Base-by-base conservation (phyloP, 495 filamentous ascomycete species). In the Penicillium longicatenatum region DNA sequence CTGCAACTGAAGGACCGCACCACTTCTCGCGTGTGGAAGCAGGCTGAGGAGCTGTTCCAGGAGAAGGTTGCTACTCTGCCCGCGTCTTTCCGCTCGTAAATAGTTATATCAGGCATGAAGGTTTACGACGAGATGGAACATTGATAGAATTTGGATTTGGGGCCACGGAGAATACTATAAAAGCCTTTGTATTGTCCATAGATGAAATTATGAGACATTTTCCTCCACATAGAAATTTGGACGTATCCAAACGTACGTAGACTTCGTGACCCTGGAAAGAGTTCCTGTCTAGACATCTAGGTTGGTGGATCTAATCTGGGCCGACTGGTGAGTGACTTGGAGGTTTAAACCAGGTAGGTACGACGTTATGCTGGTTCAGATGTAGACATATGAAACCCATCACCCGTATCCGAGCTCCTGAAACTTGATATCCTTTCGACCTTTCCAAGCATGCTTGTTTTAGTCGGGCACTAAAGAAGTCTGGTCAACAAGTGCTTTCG, bases 31-130 rank as follows among this genome's bases (percentile, higher is more conserved):
- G 93, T 97, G 4, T 98, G 93, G 93, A 75, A 79, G 55, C 82
- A 88, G 42, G 93, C 92, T 9, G 86, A 95, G 80, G 84, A 89
- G 70, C 77, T 96, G 55, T 96, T 94, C 77, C 72, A 89, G 48
- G 85, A 92, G 66, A 96, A 96, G 82, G 90, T 93, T 39, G 82
- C 84, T 20, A 88, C 85, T 29, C 72, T 96, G 59, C 89, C 90
- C 17, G 68, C 65, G 58, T 62, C 60, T 4, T 19, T 65, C 35
- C 58, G 59, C 50, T 44, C 45, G 46, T 73, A 67, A 57, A 21
- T 12, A 43, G 5, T 30, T 51, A 7, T 50, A 19, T 24, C 16
- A 51, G 30, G 37, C 17, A 64, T 46, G 55, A 67, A 49, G 41
- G 44, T 57, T 51, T 26, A 56, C 47, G 63, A 64, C 19, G 54